Conservation (phyloP, 495 filamentous ascomycete genomes). For the Thermothielavioides terrestris region DNA sequence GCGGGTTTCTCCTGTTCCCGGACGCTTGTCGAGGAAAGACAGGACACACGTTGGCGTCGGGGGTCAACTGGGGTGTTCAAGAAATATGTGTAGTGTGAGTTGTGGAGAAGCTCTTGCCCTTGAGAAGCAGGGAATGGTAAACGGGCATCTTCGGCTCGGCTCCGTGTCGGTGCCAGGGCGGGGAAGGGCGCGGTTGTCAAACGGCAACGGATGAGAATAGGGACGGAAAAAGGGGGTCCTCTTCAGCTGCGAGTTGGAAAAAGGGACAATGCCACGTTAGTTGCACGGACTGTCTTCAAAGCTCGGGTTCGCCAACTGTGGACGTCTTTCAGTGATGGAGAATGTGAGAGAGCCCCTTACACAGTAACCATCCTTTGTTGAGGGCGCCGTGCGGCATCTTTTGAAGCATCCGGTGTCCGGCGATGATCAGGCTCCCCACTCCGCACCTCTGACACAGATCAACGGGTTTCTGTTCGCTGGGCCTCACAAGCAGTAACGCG, state of each 20-base stretch:
- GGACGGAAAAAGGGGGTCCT: background rate
- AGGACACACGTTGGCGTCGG: background rate
- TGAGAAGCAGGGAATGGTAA: background rate
- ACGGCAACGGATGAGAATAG: background rate
- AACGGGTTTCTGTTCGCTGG: background rate
- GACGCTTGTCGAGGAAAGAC: background rate
- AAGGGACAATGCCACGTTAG: background rate
- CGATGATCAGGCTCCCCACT: background rate
- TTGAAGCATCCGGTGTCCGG: background rate
- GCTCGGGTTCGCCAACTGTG: too few species aligned
- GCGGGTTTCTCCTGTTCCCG: background rate
- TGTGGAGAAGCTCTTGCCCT: constrained; percentile 2
- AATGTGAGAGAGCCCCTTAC: too few species aligned
- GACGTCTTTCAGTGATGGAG: too few species aligned
- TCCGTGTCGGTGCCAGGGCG: background rate
- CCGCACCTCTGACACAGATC: background rate
- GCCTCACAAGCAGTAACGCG: too few species aligned
- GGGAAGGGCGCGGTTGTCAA: background rate
- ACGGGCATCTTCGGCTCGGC: background rate
- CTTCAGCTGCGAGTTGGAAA: too few species aligned
- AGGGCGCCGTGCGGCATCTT: background rate
- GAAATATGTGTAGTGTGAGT: background rate
- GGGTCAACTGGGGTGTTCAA: background rate
- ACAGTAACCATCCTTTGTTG: too few species aligned
- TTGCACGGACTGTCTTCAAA: background rate